Conservation (phyloP, 805 yeast species). For the Pichia cephalocereana region DNA sequence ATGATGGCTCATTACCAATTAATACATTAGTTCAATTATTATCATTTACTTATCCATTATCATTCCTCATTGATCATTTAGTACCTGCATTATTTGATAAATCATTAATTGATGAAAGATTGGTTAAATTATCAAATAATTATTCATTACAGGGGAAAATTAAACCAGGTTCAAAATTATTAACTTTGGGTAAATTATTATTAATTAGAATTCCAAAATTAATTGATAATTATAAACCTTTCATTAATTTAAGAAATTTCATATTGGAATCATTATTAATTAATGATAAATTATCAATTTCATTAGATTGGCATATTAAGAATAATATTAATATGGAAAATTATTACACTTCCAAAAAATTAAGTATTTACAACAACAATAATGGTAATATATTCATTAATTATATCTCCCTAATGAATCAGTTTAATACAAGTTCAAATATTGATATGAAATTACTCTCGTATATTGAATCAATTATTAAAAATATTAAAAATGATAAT, state of each 20-base stretch:
- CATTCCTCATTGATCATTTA: constrained; percentile 16
- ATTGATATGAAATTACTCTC: neutral
- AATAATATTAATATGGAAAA: neutral
- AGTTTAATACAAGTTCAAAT: neutral
- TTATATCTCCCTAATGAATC: neutral
- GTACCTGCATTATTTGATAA: constrained; percentile 15
- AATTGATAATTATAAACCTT: constrained; percentile 7
- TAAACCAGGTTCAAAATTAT: constrained; percentile 25
- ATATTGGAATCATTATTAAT: constrained; percentile 13
- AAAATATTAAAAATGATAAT: too few relatives aligned
- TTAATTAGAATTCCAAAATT: constrained; percentile 1
- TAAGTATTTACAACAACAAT: neutral
- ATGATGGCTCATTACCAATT: constrained; percentile 14
- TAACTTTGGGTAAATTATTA: constrained; percentile 9
- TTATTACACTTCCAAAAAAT: neutral
- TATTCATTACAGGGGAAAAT: constrained; percentile 22
- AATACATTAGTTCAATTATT: constrained; percentile 20
- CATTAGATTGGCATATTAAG: constrained; percentile 20
- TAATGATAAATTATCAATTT: constrained; percentile 22
- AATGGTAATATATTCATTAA: neutral
- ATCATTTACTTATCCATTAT: constrained; percentile 14
- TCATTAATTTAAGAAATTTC: neutral
- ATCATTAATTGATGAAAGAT: constrained; percentile 7
- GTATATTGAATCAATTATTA: neutral
- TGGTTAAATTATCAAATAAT: constrained; percentile 16